phyloP scores from a whole-genome alignment of 352 stramenopile species.

The Phytophthora vignae region DNA sequence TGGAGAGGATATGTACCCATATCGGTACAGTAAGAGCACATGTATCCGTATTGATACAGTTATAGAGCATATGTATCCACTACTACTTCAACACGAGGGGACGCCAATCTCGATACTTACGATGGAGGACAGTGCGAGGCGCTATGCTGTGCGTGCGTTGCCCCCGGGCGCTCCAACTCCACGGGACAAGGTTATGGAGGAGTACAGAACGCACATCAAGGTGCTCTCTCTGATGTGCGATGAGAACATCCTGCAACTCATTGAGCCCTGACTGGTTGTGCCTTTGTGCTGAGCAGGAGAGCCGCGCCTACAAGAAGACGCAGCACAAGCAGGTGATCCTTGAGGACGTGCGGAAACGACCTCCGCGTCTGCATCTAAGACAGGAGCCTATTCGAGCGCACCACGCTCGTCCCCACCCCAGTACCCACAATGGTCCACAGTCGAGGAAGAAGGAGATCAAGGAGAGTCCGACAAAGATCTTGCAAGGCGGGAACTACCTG shows the following conservation, averaged over 20 bases:
- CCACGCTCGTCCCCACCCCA: constrained; percentile 16
- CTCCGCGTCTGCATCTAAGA: constrained; percentile 54
- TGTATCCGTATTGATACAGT: no score
- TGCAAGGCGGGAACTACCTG: constrained; percentile 40
- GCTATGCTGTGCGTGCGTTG: neutral
- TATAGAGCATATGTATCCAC: neutral
- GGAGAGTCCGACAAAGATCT: constrained; percentile 21
- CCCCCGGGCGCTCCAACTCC: constrained; percentile 7
- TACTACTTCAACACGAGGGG: constrained; percentile 14
- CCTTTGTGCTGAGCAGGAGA: constrained; percentile 38
- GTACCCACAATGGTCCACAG: constrained; percentile 10
- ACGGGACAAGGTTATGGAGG: constrained; percentile 53
- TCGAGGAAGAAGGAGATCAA: constrained; percentile 22
- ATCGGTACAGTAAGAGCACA: no score
- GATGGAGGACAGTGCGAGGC: constrained; percentile 10
- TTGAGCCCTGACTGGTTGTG: neutral
- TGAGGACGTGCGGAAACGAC: constrained; percentile 50
- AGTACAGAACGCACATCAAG: constrained; percentile 55
- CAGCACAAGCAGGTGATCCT: constrained; percentile 74
- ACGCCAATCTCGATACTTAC: neutral
- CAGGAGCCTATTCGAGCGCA: constrained; percentile 29
- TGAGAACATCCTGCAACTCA: neutral
- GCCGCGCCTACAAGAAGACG: constrained; percentile 50
- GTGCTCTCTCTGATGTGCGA: constrained; percentile 4
- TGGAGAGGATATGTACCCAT: no score